Evolutionary conservation across 805 yeast genomes (phyloP).

Genomic region (Kurtzmaniella cleridarum): DNA sequence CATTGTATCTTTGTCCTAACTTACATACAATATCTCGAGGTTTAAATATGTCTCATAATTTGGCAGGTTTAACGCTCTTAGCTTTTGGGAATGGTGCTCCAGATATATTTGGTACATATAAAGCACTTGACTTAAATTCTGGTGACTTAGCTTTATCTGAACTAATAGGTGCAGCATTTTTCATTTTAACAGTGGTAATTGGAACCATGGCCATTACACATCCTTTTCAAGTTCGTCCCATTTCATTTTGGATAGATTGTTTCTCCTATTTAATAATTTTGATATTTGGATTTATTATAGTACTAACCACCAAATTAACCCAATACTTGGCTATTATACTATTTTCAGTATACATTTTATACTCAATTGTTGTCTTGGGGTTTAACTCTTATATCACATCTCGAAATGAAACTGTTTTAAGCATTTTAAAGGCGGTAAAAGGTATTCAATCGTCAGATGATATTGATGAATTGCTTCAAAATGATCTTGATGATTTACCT

Average conservation of each 20-base stretch:
- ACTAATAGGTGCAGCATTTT: constrained; percentile 84
- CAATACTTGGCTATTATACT: constrained; percentile 47
- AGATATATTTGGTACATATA: constrained; percentile 78
- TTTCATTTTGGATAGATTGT: constrained; percentile 56
- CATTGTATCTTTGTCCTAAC: constrained; percentile 79
- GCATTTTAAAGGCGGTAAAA: constrained; percentile 11
- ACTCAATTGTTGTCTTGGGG: constrained; percentile 46
- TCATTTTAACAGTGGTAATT: constrained; percentile 71
- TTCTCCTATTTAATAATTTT: constrained; percentile 46
- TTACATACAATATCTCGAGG: constrained; percentile 57
- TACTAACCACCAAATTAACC: constrained; percentile 52
- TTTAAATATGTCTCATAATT: constrained; percentile 62
- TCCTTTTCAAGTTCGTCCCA: constrained; percentile 54
- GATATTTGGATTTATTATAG: constrained; percentile 43
- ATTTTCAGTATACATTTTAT: constrained; percentile 50
- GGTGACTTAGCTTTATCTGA: constrained; percentile 84
- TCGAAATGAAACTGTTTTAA: constrained; percentile 8
- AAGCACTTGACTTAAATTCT: constrained; percentile 70
- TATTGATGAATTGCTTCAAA: constrained; percentile 20
- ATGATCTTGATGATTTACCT: constrained; percentile 20
- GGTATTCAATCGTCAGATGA: constrained; percentile 16
- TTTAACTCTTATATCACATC: constrained; percentile 16
- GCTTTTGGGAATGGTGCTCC: constrained; percentile 94
- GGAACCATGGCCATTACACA: constrained; percentile 70
- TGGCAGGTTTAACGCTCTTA: constrained; percentile 80